Base-by-base conservation (phyloP, 1,139 yeast species). In the Hyphopichia wangnamkhiaoensis region DNA sequence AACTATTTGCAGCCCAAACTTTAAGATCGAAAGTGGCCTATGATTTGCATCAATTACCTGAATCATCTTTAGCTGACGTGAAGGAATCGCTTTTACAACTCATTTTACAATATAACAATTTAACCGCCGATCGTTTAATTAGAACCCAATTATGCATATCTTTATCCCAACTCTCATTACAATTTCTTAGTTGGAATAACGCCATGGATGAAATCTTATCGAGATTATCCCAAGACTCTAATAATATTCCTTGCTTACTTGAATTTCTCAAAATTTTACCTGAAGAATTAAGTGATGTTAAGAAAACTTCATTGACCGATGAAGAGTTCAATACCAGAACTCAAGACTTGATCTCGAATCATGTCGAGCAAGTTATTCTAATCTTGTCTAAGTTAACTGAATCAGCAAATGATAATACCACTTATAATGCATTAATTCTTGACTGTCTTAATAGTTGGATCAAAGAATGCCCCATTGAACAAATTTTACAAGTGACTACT, bases 381-480 rank as follows among this genome's bases (percentile, higher is more conserved):
- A 69, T 88, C 36, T 67, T 90, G 45, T 74, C 79, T 29, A 73
- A 76, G 38, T 67, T 78, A 44, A 57, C 79, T 16, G 68, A 73
- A 33, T 52, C 52, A 20, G 44, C 45, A 19, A 24, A 50, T 12
- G 39, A 30, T n/a, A 44, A 52, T 32, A 40, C 44, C 6, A 38
- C 33, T 17, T 42, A 49, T 13, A 56, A 59, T 37, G 50, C 68
- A 9, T 65, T 81, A 36, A 72, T 90, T 12, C 74, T 91, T 46
- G 84, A 81, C 48, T 87, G 96, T 59, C 71, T 93, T 46, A 83
- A 84, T 52, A 84, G 95, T 24, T 93, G 98, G 98, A 80, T 93
- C 42, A 78, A 76, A 47, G 98, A 93, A 58, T 79, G 89, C 37
- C 87, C 93, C 2, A 74, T 89, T 27, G 84, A 79, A 39, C 73